Conservation (phyloP, 345 rosid species). For the Anastatica hierochuntica region DNA sequence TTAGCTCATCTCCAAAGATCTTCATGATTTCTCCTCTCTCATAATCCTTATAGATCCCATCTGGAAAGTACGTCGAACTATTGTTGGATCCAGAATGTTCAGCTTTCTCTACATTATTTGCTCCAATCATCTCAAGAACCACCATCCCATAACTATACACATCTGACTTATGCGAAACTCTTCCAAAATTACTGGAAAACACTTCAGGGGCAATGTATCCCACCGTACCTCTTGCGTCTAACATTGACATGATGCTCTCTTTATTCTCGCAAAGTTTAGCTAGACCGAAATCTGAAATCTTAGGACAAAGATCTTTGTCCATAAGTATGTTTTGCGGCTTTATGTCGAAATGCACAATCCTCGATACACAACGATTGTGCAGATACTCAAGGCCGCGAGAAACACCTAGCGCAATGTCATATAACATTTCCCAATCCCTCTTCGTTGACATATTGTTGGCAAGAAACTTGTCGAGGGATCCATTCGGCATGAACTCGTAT, state of each 20-base stretch:
- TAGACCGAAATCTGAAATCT: conserved; percentile 43
- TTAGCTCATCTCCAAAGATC: too few relatives aligned
- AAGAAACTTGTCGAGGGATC: conserved; percentile 27
- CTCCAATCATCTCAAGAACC: too few relatives aligned
- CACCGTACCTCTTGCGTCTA: conserved; percentile 30
- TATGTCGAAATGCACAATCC: conserved; percentile 43
- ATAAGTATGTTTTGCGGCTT: conserved; percentile 43
- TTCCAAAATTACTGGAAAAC: conserved; percentile 23
- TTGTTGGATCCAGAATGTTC: too few relatives aligned
- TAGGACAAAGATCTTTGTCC: conserved; percentile 26
- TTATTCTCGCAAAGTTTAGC: conserved; percentile 28
- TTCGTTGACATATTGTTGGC: too few relatives aligned
- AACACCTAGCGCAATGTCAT: conserved; percentile 21
- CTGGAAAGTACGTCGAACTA: too few relatives aligned
- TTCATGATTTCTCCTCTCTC: too few relatives aligned
- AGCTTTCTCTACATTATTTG: too few relatives aligned
- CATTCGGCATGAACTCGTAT: conserved; percentile 32
- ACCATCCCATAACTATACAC: not conserved
- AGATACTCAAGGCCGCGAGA: conserved; percentile 41
- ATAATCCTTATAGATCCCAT: too few relatives aligned
- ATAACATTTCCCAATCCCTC: too few relatives aligned
- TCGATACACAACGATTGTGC: conserved; percentile 36
- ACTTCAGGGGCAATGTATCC: conserved; percentile 45
- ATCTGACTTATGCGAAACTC: conserved; percentile 32
- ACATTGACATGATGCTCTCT: conserved; percentile 30